Evolutionary conservation across 1,139 yeast genomes (phyloP).

Genomic region (Geotrichum aggregatum): DNA sequence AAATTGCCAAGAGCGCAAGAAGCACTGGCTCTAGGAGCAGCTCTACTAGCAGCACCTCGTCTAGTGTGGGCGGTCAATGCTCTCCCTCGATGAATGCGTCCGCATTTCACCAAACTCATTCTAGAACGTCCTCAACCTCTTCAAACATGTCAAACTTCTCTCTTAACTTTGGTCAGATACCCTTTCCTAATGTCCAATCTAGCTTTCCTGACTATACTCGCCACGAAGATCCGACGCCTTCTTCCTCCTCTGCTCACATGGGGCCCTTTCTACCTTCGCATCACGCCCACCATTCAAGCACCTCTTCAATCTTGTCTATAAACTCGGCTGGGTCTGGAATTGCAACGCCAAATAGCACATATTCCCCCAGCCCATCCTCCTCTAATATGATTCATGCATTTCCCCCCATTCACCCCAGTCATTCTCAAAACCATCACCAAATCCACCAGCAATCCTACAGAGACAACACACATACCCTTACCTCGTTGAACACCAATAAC

Average conservation of each 20-base stretch:
- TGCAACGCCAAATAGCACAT: conserved; percentile 15
- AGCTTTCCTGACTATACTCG: conserved; percentile 6
- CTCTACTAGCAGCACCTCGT: conserved; percentile 1
- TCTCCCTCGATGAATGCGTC: conserved; percentile 2
- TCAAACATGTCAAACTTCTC: conserved; percentile 7
- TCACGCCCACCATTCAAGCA: conserved; percentile 3
- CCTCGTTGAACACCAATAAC: conserved; percentile 1
- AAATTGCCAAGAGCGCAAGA: not conserved
- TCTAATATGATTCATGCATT: conserved; percentile 5
- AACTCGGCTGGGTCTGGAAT: conserved; percentile 9
- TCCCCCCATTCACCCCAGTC: not conserved
- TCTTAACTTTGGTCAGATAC: conserved; percentile 6
- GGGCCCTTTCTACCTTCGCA: conserved; percentile 10
- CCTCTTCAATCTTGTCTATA: conserved; percentile 11
- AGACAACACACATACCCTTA: conserved; percentile 1
- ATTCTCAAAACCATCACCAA: not conserved
- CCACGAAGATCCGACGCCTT: not conserved
- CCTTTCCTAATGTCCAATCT: conserved; percentile 9
- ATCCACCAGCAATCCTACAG: not conserved
- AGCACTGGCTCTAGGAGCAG: conserved; percentile 8
- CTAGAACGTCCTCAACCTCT: conserved; percentile 5
- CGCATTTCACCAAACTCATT: conserved; percentile 2
- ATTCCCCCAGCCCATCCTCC: conserved; percentile 5
- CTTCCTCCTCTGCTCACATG: not conserved
- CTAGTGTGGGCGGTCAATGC: not conserved